phyloP scores from a whole-genome alignment of 1,284 basidiomycete species.

The Phaffia rhodozyma region DNA sequence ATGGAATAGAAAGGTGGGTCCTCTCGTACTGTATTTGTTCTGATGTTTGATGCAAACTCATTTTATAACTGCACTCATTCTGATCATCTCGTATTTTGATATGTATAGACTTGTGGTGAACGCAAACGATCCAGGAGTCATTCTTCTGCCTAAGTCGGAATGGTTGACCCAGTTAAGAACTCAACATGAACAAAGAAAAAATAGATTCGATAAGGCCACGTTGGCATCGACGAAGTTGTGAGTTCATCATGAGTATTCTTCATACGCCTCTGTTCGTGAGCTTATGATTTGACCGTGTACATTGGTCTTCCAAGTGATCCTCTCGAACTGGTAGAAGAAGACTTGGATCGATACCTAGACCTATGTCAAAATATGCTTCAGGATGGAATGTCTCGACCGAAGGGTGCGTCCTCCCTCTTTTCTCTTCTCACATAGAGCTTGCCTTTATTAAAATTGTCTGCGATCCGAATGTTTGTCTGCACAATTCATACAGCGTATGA shows the following conservation, averaged over 20 bases:
- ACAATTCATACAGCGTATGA: no score
- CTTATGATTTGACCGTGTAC: background rate
- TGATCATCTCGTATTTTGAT: conserved; percentile 2
- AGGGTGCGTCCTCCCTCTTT: conserved; percentile 5
- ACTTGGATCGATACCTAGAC: conserved; percentile 53
- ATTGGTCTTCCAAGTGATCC: conserved; percentile 39
- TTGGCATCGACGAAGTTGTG: conserved; percentile 26
- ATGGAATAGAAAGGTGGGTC: conserved; percentile 50
- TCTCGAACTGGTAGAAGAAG: conserved; percentile 43
- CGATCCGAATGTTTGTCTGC: no score
- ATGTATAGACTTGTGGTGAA: conserved; percentile 41
- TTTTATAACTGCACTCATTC: conserved; percentile 4
- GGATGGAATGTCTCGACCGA: conserved; percentile 20
- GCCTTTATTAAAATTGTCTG: no score
- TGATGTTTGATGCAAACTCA: background rate
- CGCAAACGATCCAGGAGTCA: conserved; percentile 48
- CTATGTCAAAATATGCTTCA: conserved; percentile 52
- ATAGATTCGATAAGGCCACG: conserved; percentile 32
- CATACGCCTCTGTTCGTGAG: background rate
- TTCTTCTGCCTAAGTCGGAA: conserved; percentile 46
- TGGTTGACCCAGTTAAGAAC: conserved; percentile 44
- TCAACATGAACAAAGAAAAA: conserved; percentile 34
- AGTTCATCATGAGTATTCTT: conserved; percentile 18
- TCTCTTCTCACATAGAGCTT: background rate
- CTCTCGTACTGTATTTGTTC: background rate